These are phyloP conservation scores for Zoysia matrella DNA, from an alignment of 202 grass and related monocot genomes.

Conservation along the genomic window DNA sequence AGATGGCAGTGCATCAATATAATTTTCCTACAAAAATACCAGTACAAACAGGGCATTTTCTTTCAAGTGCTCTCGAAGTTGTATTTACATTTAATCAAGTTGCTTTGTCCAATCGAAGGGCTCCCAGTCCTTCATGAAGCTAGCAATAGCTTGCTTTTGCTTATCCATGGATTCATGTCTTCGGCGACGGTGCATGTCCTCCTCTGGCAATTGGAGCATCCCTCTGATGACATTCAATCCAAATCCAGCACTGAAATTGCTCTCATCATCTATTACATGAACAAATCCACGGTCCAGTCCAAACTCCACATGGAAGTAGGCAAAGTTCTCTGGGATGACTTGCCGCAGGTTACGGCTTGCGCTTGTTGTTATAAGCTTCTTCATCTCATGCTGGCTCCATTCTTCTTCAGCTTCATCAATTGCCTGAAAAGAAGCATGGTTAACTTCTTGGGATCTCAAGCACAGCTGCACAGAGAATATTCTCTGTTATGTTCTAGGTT, in stretches of 20 bases:
- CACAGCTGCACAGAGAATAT: neutral
- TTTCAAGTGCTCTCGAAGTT: neutral
- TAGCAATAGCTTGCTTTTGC: too few relatives aligned
- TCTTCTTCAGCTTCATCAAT: conserved; percentile 96
- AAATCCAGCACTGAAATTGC: conserved; percentile 74
- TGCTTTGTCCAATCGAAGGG: too few relatives aligned
- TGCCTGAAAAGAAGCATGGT: conserved; percentile 51
- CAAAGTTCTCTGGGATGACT: conserved; percentile 83
- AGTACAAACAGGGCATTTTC: neutral
- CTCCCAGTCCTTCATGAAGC: too few relatives aligned
- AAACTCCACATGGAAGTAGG: conserved; percentile 96
- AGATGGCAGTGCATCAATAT: neutral
- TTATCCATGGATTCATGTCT: conserved; percentile 32
- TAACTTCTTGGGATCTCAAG: neutral
- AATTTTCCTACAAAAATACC: conserved; percentile 19
- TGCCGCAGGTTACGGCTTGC: conserved; percentile 78
- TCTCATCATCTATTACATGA: conserved; percentile 91
- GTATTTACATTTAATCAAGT: conserved; percentile 34
- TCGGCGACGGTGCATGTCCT: conserved; percentile 79
- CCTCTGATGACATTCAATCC: conserved; percentile 85
- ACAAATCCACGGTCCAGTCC: conserved; percentile 84
- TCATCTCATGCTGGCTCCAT: conserved; percentile 89
- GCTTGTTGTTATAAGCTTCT: conserved; percentile 85
- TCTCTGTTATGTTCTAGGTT: neutral
- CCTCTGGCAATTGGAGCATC: conserved; percentile 77